phyloP scores from a whole-genome alignment of 2,329 filamentous ascomycete species.

The Aureobasidium leucospermi region DNA sequence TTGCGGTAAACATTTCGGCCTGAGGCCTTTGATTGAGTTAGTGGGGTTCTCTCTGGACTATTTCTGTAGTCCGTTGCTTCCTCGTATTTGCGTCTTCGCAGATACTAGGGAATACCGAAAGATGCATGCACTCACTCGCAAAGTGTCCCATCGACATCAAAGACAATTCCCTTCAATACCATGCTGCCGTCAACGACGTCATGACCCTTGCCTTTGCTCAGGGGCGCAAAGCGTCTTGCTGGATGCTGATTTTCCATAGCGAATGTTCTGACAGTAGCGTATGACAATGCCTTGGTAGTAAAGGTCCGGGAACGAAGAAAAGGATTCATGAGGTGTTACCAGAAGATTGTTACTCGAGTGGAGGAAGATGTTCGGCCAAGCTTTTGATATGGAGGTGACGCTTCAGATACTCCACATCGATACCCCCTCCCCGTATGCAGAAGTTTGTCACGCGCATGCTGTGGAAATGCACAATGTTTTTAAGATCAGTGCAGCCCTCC shows the following conservation, averaged over 20 bases:
- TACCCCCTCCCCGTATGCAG: no score
- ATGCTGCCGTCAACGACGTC: slow-evolving; percentile 28
- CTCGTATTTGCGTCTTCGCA: no score
- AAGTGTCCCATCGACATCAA: slow-evolving; percentile 92
- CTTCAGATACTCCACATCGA: not conserved
- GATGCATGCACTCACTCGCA: no score
- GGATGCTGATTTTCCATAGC: not conserved
- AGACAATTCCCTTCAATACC: slow-evolving; percentile 56
- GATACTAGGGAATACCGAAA: no score
- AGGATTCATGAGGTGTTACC: not conserved
- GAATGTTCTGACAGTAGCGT: not conserved
- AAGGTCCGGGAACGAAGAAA: not conserved
- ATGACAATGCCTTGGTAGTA: not conserved
- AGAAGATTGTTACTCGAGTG: not conserved
- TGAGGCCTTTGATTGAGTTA: no score
- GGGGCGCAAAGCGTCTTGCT: slow-evolving; percentile 43
- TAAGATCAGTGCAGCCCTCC: no score
- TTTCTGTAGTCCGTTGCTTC: no score
- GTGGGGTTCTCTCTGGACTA: no score
- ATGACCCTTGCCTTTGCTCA: slow-evolving; percentile 30
- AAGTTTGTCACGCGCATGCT: no score
- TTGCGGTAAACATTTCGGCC: no score
- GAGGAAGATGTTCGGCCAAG: not conserved
- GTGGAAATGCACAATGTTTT: no score
- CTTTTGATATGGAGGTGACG: not conserved